These are phyloP conservation scores for Eimeria sp. DNA, from an alignment of 169 alveolate species.

Conservation along the genomic window DNA sequence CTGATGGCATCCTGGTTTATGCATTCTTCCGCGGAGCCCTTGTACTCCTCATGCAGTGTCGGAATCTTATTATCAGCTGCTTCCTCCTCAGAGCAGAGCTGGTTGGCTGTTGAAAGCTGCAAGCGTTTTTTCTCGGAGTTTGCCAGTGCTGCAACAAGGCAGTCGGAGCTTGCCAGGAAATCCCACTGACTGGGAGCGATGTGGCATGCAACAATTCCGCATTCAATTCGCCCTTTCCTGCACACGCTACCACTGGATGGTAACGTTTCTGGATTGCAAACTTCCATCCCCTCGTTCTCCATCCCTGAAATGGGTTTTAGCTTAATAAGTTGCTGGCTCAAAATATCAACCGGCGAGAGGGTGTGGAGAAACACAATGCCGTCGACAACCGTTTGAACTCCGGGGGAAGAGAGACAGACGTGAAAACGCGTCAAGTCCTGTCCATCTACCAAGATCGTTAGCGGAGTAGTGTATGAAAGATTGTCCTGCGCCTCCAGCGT, in stretches of 20 bases:
- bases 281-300: not conserved
- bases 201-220: conserved; percentile 36
- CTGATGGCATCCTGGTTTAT: not conserved
- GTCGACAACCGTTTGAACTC: conserved; percentile 52
- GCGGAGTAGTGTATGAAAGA: conserved; percentile 42
- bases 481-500: not conserved
- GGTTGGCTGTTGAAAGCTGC: conserved; percentile 23
- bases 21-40: not conserved
- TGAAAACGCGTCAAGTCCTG: conserved; percentile 72
- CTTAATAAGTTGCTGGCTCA: conserved; percentile 2
- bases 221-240: conserved; percentile 22
- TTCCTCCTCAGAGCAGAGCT: not conserved
- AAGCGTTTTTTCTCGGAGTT: conserved; percentile 19
- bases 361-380: conserved; percentile 59
- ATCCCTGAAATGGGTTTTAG: conserved; percentile 25
- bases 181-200: conserved; percentile 71
- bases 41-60: not conserved
- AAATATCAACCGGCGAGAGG: conserved; percentile 40
- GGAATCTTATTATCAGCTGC: not conserved
- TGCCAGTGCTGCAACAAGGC: conserved; percentile 62
- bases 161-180: conserved; percentile 38
- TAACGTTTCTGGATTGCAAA: not conserved
- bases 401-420: conserved; percentile 72
- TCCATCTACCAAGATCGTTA: conserved; percentile 51
- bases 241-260: not conserved